Conservation (phyloP, 257 asterid genomes). For the Mitragyna speciosa region DNA sequence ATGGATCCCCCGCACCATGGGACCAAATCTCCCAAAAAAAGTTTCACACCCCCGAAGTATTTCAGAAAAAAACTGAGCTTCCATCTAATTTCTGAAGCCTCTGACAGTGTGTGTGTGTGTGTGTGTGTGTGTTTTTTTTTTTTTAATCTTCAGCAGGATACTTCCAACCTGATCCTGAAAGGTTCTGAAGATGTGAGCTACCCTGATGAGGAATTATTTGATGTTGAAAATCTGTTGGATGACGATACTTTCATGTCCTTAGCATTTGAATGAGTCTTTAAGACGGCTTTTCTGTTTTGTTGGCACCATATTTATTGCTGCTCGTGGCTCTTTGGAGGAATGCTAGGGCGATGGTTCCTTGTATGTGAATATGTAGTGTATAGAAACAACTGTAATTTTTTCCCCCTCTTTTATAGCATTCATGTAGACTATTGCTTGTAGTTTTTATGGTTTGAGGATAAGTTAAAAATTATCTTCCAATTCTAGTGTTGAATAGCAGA, state of each 20-base stretch:
- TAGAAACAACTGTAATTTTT: not conserved
- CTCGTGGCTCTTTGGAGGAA: not conserved
- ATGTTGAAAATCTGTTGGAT: conserved; percentile 58
- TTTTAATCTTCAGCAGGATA: conserved; percentile 43
- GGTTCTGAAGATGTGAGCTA: conserved; percentile 40
- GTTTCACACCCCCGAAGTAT: not conserved
- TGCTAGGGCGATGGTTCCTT: not conserved
- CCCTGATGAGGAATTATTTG: conserved; percentile 67
- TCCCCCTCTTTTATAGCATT: not conserved
- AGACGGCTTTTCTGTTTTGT: not conserved
- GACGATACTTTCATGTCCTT: conserved; percentile 84
- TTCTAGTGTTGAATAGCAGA: not conserved
- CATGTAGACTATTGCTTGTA: not conserved
- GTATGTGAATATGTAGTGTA: conserved; percentile 22
- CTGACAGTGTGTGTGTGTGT: too few species aligned
- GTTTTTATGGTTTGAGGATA: not conserved
- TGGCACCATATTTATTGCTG: not conserved
- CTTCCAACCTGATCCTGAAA: conserved; percentile 34
- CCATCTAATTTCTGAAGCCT: not conserved
- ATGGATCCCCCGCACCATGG: too few species aligned
- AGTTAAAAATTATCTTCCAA: not conserved
- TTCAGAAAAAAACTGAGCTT: not conserved
- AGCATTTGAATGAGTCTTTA: conserved; percentile 50
- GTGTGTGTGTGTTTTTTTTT: too few species aligned
- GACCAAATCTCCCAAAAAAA: too few species aligned